Evolutionary conservation across 1,284 basidiomycete genomes (phyloP).

Genomic region (Amylostereum areolatum): DNA sequence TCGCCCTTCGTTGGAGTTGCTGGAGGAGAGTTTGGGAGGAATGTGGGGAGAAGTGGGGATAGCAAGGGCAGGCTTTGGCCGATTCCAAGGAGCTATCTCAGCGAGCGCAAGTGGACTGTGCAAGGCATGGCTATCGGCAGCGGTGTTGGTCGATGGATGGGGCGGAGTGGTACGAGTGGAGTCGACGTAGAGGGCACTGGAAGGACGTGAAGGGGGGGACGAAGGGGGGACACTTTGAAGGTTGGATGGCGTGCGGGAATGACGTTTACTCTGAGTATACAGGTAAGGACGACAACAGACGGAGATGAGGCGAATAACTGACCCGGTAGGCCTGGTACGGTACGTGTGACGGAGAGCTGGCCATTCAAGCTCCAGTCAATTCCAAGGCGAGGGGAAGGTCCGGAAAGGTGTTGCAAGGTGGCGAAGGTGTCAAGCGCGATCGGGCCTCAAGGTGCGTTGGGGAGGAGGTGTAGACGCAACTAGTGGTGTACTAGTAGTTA

Average conservation of each 20-base stretch:
- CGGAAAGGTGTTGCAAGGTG: no score
- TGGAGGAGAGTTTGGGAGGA: background rate
- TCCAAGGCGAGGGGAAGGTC: no score
- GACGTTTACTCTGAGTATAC: constrained; percentile 56
- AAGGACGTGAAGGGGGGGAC: background rate
- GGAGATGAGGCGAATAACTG: constrained; percentile 14
- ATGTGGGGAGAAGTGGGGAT: background rate
- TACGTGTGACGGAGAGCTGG: constrained; percentile 22
- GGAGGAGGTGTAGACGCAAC: no score
- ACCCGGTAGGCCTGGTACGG: constrained; percentile 76
- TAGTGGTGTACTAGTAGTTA: no score
- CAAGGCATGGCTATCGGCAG: background rate
- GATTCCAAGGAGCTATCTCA: background rate
- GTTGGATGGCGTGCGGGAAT: constrained; percentile 50
- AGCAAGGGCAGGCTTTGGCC: background rate
- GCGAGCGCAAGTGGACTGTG: background rate
- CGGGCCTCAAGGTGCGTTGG: no score
- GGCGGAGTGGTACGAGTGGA: background rate
- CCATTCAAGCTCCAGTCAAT: background rate
- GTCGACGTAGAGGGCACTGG: background rate
- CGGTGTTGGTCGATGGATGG: background rate
- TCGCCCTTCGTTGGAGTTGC: background rate
- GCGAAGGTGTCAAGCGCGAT: no score
- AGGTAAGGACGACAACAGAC: constrained; percentile 7
- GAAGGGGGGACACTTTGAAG: background rate